Conservation (phyloP, 148 eudicot species). For the Silene uniflora region DNA sequence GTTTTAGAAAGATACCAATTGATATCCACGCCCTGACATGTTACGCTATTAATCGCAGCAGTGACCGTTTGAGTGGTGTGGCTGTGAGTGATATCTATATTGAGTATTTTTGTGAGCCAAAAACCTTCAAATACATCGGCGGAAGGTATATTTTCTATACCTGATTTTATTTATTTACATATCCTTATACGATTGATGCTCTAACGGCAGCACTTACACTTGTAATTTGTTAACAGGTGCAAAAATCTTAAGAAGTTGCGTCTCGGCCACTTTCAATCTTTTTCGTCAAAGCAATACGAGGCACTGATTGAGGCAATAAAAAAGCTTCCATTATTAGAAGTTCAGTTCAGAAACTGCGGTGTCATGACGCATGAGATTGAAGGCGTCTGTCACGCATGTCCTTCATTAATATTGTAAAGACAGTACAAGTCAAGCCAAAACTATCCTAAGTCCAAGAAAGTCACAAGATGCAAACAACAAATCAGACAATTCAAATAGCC, state of each 20-base stretch:
- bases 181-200: too few relatives aligned
- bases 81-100: conserved; percentile 25
- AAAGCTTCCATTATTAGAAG: conserved; percentile 47
- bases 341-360: conserved; percentile 29
- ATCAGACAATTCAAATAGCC: too few relatives aligned
- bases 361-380: conserved; percentile 21
- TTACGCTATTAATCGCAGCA: conserved; percentile 42
- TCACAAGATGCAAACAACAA: too few relatives aligned
- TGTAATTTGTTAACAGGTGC: conserved; percentile 32
- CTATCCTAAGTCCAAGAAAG: too few relatives aligned
- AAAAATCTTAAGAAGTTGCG: conserved; percentile 47
- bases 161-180: too few relatives aligned
- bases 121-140: conserved; percentile 31
- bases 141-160: conserved; percentile 20
- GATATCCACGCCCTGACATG: conserved; percentile 25
- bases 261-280: conserved; percentile 25
- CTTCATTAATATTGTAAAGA: conserved; percentile 42
- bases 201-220: too few relatives aligned
- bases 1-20: neutral
- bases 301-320: conserved; percentile 41
- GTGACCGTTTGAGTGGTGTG: neutral
- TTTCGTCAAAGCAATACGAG: conserved; percentile 20
- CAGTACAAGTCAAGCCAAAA: too few relatives aligned
- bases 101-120: conserved; percentile 24
- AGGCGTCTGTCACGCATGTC: conserved; percentile 44